These are phyloP conservation scores for Aspergillus sp. DNA, from an alignment of 2,329 filamentous ascomycete species.

Conservation along the genomic window DNA sequence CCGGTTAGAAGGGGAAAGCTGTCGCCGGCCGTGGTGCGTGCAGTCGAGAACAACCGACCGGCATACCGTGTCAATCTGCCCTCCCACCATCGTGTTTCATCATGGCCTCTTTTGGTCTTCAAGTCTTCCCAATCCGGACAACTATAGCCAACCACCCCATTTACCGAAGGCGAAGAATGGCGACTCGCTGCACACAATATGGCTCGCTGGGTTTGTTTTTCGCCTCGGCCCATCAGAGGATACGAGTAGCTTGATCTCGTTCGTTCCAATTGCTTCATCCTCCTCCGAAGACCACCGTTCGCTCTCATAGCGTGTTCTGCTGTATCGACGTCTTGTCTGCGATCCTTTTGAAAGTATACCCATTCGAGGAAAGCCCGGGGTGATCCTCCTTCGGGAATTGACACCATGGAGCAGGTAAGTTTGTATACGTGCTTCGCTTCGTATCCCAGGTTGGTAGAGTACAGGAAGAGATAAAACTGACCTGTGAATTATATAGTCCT, in stretches of 20 bases:
- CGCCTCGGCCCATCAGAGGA: background rate
- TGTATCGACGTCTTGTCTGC: background rate
- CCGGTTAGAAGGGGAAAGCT: background rate
- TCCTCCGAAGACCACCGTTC: background rate
- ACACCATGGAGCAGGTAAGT: too few relatives aligned
- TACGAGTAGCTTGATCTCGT: background rate
- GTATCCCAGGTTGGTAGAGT: too few relatives aligned
- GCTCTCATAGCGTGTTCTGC: background rate
- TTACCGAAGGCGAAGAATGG: slow-evolving; percentile 10
- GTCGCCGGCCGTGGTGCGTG: background rate
- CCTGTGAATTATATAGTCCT: too few relatives aligned
- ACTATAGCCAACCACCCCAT: slow-evolving; percentile 16
- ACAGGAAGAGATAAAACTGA: too few relatives aligned
- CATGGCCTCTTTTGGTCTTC: background rate
- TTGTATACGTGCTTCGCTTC: too few relatives aligned
- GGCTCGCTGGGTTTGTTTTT: background rate
- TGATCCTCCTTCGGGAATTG: too few relatives aligned
- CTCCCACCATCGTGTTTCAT: background rate
- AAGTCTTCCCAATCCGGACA: slow-evolving; percentile 2
- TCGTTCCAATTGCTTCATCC: background rate
- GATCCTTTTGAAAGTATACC: background rate
- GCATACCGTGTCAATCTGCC: background rate
- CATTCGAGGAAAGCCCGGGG: too few relatives aligned
- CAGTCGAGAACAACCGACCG: background rate
- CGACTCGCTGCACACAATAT: slow-evolving; percentile 2